Evolutionary conservation across 108 stramenopile genomes (phyloP).

Genomic region (Skeletonema marinoi): DNA sequence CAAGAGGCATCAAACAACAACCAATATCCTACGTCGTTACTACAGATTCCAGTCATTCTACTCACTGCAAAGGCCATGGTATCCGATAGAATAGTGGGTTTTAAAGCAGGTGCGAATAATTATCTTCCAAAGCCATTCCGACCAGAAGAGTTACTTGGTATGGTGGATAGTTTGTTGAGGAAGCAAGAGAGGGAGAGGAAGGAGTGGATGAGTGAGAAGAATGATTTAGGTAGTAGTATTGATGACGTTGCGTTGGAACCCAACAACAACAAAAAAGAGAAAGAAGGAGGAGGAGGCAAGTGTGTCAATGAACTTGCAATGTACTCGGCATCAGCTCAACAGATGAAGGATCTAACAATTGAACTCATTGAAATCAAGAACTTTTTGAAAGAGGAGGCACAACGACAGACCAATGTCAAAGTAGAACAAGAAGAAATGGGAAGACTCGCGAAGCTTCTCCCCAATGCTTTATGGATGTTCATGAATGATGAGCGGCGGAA

Average conservation of each 20-base stretch:
- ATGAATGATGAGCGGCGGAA: constrained; percentile 13
- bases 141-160: constrained; percentile 83
- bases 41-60: constrained; percentile 70
- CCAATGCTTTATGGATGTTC: constrained; percentile 15
- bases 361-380: constrained; percentile 8
- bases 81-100: constrained; percentile 82
- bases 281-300: background rate
- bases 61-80: constrained; percentile 86
- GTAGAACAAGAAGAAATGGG: background rate
- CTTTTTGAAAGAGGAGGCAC: constrained; percentile 5
- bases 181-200: constrained; percentile 14
- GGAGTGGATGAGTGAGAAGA: background rate
- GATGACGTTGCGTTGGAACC: background rate
- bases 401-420: background rate
- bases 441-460: background rate
- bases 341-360: background rate
- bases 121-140: constrained; percentile 90
- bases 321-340: background rate
- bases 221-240: background rate
- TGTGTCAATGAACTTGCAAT: background rate
- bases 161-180: constrained; percentile 79
- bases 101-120: constrained; percentile 78
- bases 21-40: constrained; percentile 4
- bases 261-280: background rate
- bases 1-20: background rate